These are phyloP conservation scores for Aureobasidium sp. DNA, from an alignment of 2,329 filamentous ascomycete species.

Conservation along the genomic window DNA sequence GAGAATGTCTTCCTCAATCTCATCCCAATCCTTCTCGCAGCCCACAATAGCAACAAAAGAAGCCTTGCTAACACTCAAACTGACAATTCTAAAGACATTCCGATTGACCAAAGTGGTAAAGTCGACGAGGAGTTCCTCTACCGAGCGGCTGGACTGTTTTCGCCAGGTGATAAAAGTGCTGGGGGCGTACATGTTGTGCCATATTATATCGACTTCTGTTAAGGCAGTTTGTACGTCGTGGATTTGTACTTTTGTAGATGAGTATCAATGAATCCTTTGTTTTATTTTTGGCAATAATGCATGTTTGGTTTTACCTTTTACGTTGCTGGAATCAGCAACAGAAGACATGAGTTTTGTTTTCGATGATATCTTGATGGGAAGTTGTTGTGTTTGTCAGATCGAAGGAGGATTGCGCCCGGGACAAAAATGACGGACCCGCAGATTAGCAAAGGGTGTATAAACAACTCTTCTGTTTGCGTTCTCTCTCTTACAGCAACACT, in stretches of 20 bases:
- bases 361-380: neutral
- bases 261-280: too few relatives aligned
- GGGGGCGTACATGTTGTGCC: neutral
- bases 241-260: too few relatives aligned
- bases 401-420: neutral
- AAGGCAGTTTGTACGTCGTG: neutral
- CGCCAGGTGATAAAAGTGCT: neutral
- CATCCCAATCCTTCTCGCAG: neutral
- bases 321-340: neutral
- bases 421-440: neutral
- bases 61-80: neutral
- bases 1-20: neutral
- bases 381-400: neutral
- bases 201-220: neutral
- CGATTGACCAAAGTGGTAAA: neutral
- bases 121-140: neutral
- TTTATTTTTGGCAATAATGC: too few relatives aligned
- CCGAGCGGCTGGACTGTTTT: neutral
- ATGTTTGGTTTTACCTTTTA: neutral
- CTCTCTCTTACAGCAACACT: too few relatives aligned
- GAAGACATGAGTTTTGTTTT: neutral
- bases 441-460: too few relatives aligned
- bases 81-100: neutral
- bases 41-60: neutral
- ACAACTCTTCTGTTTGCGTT: too few relatives aligned